Base-by-base conservation (phyloP, 768 basidiomycete species). In the Clavaria fumosa region DNA sequence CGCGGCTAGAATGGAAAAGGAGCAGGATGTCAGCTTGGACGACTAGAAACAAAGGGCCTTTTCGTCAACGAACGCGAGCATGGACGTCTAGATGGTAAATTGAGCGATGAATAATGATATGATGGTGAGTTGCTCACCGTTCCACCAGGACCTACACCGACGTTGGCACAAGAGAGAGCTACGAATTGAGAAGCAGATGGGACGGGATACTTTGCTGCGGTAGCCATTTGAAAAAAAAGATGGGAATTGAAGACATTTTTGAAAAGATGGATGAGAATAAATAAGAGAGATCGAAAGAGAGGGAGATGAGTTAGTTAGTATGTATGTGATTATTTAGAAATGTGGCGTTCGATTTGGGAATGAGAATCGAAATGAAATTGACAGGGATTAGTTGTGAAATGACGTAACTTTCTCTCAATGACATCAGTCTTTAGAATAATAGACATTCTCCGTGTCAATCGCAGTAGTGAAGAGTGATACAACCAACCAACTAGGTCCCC, bases 101-200 rank as follows among this genome's bases (percentile, higher is more conserved):
- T n/a, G n/a, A n/a, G n/a, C n/a, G n/a, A n/a, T n/a, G n/a, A n/a
- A n/a, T n/a, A n/a, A n/a, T n/a, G n/a, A n/a, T n/a, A n/a, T n/a
- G n/a, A n/a, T n/a, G n/a, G n/a, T n/a, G n/a, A n/a, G n/a, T n/a
- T n/a, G n/a, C n/a, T n/a, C n/a, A n/a, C n/a, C 11, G 77, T 77
- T 5, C 83, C 83, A 3, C 82, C 81, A 12, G 78, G 75, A 20
- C 81, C 81, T 24, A 80, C 76, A 9, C 83, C 83, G n/a, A 84
- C 76, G 44, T 72, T 74, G 35, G 64, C 60, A 45, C 74, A 81
- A 11, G 78, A 70, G 30, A 84, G 53, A 5, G 74, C 66, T 30
- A 78, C 53, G 44, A 74, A 63, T 39, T 66, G 66, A 30, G 57
- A 74, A 17, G 51, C 47, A 28, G 58, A 47, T 15, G 56, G 57